A percentile compares a stretch with the other conserved stretches of the same genome.
Conservation (phyloP, 75 land plant genomes). For the Sequoia sempervirens region DNA sequence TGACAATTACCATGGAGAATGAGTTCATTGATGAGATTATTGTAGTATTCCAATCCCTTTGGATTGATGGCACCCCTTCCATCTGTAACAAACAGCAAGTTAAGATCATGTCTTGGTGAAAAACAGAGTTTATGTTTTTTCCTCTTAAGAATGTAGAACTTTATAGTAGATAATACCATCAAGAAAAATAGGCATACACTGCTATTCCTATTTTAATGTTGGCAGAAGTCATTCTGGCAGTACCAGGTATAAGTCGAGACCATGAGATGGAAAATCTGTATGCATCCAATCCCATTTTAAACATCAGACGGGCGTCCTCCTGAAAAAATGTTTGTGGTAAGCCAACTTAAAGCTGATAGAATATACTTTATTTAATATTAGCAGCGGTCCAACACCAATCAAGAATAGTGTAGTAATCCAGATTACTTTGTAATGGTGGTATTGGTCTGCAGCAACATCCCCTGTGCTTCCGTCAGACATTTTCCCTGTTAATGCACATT, state of each 20-base stretch:
- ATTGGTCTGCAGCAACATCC: constrained; percentile 58
- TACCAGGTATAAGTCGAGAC: constrained; percentile 40
- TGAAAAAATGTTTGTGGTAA: neutral
- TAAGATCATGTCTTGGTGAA: neutral
- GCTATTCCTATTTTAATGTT: too few relatives aligned
- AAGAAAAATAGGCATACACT: neutral
- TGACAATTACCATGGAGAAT: constrained; percentile 20
- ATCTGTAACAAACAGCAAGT: neutral
- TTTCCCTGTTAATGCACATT: constrained; percentile 11
- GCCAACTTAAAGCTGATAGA: too few relatives aligned
- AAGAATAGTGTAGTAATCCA: neutral
- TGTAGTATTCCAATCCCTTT: constrained; percentile 39
- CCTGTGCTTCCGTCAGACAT: constrained; percentile 32
- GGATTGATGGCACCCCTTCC: constrained; percentile 3
- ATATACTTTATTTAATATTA: neutral
- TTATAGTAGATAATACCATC: neutral
- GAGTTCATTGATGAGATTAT: constrained; percentile 31
- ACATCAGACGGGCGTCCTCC: constrained; percentile 34
- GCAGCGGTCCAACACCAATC: neutral
- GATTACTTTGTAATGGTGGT: constrained; percentile 70
- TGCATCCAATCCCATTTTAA: constrained; percentile 32
- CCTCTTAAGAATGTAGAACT: neutral
- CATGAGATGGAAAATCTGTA: constrained; percentile 53
- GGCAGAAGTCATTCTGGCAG: neutral
- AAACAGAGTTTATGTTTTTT: neutral